These are phyloP conservation scores for Solanum gandarillasii DNA, from an alignment of 257 asterid species.

Conservation along the genomic window DNA sequence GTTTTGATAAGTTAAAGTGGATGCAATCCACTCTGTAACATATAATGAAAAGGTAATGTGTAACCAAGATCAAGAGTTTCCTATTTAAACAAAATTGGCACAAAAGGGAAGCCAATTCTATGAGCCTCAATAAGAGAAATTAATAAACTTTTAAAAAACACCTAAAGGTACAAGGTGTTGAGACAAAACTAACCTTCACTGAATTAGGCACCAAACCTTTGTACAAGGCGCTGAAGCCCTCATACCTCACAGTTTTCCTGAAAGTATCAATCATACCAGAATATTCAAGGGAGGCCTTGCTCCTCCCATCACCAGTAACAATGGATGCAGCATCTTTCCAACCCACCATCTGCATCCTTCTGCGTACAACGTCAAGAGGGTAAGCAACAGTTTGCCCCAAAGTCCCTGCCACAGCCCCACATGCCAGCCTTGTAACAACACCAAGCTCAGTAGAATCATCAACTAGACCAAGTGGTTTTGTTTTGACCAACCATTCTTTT, in stretches of 20 bases:
- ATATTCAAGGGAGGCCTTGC: slow-evolving; percentile 59
- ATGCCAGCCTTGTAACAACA: slow-evolving; percentile 72
- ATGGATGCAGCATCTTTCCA: slow-evolving; percentile 86
- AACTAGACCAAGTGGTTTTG: slow-evolving; percentile 53
- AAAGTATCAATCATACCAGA: slow-evolving; percentile 93
- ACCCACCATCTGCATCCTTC: slow-evolving; percentile 99
- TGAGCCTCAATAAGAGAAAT: background rate
- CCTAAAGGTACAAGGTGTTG: background rate
- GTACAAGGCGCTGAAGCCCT: slow-evolving; percentile 86
- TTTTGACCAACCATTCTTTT: slow-evolving; percentile 71
- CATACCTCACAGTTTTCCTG: slow-evolving; percentile 83
- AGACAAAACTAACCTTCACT: slow-evolving; percentile 65
- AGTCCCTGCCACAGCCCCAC: slow-evolving; percentile 97
- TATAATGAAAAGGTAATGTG: background rate
- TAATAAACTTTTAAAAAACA: background rate
- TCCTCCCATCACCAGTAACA: slow-evolving; percentile 70
- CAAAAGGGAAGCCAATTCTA: background rate
- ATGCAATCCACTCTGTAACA: background rate
- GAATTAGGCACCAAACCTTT: slow-evolving; percentile 96
- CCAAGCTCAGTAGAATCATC: slow-evolving; percentile 70
- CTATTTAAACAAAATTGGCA: background rate
- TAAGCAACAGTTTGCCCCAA: slow-evolving; percentile 97
- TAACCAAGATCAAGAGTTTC: background rate
- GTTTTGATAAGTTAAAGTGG: background rate
- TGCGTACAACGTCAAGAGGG: slow-evolving; percentile 91